A percentile compares a stretch with the other conserved stretches of the same genome.
Conservation (phyloP, 208 protist species). For the Balamuthia mandrillaris region DNA sequence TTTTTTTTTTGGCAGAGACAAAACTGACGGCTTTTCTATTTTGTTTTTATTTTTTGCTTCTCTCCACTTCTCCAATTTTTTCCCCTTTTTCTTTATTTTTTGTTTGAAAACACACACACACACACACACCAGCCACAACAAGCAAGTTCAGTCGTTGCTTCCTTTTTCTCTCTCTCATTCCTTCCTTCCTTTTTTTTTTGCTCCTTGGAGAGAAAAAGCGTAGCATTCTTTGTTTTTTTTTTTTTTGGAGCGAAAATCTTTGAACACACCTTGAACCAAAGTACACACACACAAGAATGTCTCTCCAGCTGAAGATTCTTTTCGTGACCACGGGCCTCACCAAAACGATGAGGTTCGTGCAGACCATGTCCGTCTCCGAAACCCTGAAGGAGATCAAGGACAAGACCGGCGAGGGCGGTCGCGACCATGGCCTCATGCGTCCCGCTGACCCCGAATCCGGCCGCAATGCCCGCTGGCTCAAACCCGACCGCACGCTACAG, state of each 20-base stretch:
- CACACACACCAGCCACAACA: no score
- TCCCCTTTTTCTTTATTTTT: no score
- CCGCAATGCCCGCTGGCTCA: conserved; percentile 55
- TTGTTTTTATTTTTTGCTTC: no score
- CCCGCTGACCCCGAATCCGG: conserved; percentile 17
- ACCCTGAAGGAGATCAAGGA: conserved; percentile 41
- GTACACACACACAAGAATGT: no score
- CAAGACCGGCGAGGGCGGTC: conserved; percentile 37
- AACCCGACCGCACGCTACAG: conserved; percentile 55
- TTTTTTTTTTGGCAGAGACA: no score
- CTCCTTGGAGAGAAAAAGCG: neutral
- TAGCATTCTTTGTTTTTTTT: neutral
- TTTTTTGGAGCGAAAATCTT: no score
- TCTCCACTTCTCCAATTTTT: no score
- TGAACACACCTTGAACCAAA: neutral
- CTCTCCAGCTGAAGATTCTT: conserved; percentile 32
- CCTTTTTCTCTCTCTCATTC: neutral
- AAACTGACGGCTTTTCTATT: no score
- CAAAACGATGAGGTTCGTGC: conserved; percentile 37
- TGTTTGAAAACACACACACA: no score
- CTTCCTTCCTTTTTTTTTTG: neutral
- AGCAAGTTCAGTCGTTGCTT: neutral
- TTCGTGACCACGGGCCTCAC: conserved; percentile 26
- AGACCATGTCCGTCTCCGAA: conserved; percentile 39
- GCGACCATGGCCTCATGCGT: conserved; percentile 32